Conservation (phyloP, 176 grass and related monocot species). For the Saccharum spontaneum region DNA sequence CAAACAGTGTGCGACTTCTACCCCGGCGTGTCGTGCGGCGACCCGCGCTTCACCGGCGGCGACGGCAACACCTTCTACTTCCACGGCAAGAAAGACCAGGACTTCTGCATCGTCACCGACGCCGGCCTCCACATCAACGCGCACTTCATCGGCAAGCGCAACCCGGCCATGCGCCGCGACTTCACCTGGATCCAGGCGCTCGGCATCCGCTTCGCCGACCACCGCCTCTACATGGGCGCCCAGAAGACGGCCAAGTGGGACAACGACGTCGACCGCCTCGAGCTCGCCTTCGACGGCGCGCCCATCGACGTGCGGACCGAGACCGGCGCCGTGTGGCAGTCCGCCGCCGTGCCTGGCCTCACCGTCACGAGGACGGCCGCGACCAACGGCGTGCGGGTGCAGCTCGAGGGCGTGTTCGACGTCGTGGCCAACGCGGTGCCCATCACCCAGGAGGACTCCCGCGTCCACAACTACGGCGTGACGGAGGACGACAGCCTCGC, state of each 20-base stretch:
- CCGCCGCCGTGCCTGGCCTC: no score
- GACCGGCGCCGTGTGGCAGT: no score
- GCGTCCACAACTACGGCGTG: no score
- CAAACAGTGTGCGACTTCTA: conserved; percentile 40
- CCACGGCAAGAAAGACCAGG: conserved; percentile 52
- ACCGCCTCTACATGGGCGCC: conserved; percentile 45
- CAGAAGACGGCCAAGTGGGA: conserved; percentile 40
- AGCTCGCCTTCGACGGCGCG: conserved; percentile 39
- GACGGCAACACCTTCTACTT: conserved; percentile 81
- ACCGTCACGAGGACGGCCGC: no score
- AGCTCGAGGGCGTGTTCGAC: no score
- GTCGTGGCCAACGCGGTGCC: no score
- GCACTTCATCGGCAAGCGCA: conserved; percentile 61
- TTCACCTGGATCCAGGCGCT: conserved; percentile 74
- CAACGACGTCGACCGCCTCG: conserved; percentile 27
- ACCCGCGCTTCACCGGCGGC: conserved; percentile 57
- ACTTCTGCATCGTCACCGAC: conserved; percentile 56
- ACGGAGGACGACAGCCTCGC: no score
- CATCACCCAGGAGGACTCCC: no score
- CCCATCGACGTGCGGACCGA: no score
- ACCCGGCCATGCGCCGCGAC: conserved; percentile 39
- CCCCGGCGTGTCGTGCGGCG: conserved; percentile 33
- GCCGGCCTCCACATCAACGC: conserved; percentile 55
- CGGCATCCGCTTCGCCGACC: conserved; percentile 47
- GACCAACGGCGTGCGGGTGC: no score